Conservation (phyloP, 1,139 yeast genomes). For the Pichia inconspicua region DNA sequence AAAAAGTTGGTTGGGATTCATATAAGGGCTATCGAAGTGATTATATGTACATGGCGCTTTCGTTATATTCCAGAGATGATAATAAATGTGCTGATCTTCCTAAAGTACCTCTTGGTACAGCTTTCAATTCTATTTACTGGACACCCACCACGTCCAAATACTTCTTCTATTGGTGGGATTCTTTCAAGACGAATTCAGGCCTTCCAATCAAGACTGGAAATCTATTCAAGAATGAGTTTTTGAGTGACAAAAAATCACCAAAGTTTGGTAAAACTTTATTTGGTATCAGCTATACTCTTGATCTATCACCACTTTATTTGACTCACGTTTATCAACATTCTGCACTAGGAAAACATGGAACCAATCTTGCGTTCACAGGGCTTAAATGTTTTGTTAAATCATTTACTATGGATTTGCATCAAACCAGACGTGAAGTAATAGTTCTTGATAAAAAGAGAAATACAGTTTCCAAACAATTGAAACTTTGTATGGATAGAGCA, state of each 20-base stretch:
- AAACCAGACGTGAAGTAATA: constrained; percentile 61
- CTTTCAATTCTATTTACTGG: constrained; percentile 67
- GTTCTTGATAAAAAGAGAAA: constrained; percentile 46
- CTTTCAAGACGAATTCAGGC: constrained; percentile 62
- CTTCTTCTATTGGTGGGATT: constrained; percentile 79
- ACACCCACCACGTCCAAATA: constrained; percentile 63
- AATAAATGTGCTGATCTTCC: constrained; percentile 10
- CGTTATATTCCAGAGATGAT: constrained; percentile 43
- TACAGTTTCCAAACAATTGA: constrained; percentile 46
- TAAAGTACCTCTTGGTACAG: constrained; percentile 9
- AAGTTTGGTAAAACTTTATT: constrained; percentile 74
- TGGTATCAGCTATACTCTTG: constrained; percentile 74
- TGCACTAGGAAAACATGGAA: constrained; percentile 38
- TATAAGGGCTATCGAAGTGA: constrained; percentile 75
- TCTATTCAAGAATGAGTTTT: constrained; percentile 38
- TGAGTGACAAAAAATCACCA: constrained; percentile 32
- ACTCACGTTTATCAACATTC: constrained; percentile 64
- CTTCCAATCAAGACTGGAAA: constrained; percentile 71
- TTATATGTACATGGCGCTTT: constrained; percentile 70
- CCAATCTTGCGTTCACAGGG: constrained; percentile 61
- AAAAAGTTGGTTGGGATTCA: constrained; percentile 54
- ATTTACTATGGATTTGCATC: constrained; percentile 77
- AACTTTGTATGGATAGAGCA: constrained; percentile 67
- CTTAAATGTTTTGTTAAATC: constrained; percentile 61
- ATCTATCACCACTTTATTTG: constrained; percentile 63